Evolutionary conservation across 331 rosid genomes (phyloP).

Genomic region (Rosa hybrid): DNA sequence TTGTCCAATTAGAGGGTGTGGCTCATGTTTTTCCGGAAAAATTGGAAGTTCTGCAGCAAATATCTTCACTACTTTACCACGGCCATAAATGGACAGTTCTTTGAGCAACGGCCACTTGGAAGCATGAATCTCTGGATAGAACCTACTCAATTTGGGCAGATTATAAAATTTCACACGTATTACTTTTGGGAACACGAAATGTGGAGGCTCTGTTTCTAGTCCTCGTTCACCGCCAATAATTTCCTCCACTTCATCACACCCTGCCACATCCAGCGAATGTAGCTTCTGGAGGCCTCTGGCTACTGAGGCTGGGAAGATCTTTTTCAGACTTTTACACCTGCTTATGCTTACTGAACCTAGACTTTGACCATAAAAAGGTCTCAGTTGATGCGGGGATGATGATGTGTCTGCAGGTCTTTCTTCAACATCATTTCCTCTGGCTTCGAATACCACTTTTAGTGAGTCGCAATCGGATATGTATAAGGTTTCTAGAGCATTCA

Average conservation of each 20-base stretch:
- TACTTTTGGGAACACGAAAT: background rate
- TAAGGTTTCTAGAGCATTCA: background rate
- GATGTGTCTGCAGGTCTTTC: background rate
- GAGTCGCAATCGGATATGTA: background rate
- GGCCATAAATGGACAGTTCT: fast-evolving
- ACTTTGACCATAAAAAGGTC: background rate
- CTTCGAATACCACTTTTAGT: slow-evolving; percentile 11
- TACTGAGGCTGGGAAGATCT: background rate
- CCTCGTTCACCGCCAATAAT: background rate
- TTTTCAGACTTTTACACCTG: background rate
- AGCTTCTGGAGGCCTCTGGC: background rate
- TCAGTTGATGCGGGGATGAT: background rate
- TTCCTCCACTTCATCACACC: background rate
- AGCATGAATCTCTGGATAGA: background rate
- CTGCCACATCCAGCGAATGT: fast-evolving
- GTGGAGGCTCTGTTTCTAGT: background rate
- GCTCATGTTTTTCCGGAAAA: too few relatives aligned
- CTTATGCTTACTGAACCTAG: fast-evolving
- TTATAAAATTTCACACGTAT: fast-evolving
- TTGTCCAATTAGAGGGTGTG: background rate
- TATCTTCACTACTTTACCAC: background rate
- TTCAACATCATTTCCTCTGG: background rate
- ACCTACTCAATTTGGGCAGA: background rate
- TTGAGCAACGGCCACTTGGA: background rate
- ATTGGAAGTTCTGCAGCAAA: background rate